phyloP scores from a whole-genome alignment of 805 yeast genomes.

The Metschnikowia rubicola region DNA sequence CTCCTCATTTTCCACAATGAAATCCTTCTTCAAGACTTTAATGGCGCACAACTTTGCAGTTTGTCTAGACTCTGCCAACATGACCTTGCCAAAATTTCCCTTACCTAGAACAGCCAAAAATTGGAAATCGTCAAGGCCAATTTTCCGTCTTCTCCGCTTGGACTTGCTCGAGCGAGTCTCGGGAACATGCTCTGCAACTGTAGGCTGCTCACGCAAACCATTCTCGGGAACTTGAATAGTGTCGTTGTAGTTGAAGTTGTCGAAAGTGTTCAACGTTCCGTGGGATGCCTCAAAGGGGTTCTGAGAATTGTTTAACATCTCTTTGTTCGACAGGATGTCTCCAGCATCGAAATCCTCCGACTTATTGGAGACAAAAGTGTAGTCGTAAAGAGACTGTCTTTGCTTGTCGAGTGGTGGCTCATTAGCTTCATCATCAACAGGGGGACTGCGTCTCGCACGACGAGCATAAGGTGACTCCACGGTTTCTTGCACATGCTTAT shows the following conservation, averaged over 20 bases:
- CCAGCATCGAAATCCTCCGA: constrained; percentile 18
- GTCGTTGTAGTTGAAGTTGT: constrained; percentile 29
- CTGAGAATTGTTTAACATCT: neutral
- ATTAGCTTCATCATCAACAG: neutral
- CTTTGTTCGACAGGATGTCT: neutral
- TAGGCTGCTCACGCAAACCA: neutral
- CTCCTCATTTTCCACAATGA: constrained; percentile 92
- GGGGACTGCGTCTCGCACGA: constrained; percentile 10
- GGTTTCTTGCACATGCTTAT: constrained; percentile 11
- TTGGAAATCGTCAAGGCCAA: constrained; percentile 93
- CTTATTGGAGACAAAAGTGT: constrained; percentile 22
- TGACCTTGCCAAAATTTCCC: constrained; percentile 98
- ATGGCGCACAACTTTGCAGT: constrained; percentile 85
- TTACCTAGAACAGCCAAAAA: constrained; percentile 94
- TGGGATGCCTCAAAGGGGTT: constrained; percentile 8
- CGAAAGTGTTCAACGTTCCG: constrained; percentile 9
- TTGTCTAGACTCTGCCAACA: constrained; percentile 91
- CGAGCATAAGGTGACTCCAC: constrained; percentile 14
- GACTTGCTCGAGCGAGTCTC: constrained; percentile 23
- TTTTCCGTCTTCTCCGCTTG: constrained; percentile 55
- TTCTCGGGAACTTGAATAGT: neutral
- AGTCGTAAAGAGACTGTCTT: constrained; percentile 7
- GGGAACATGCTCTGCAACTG: neutral
- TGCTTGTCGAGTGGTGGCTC: neutral
- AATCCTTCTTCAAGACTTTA: constrained; percentile 93